Conservation (phyloP, 1,139 yeast genomes). For the Protomyces lactucae-debilis region DNA sequence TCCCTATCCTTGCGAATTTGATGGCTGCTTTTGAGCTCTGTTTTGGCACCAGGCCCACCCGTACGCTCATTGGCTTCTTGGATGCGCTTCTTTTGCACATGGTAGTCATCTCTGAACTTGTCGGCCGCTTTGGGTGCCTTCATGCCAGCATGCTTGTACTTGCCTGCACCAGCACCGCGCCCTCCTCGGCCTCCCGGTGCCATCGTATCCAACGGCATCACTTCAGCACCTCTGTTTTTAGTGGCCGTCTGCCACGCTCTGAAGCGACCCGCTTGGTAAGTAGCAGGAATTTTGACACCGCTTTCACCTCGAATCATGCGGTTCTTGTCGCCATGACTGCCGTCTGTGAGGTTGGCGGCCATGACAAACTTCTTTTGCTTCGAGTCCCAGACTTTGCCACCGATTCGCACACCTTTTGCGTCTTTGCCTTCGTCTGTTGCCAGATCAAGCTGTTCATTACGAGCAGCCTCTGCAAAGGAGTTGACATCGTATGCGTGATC, state of each 20-base stretch:
- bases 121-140: constrained; percentile 88
- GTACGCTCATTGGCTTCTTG: constrained; percentile 67
- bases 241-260: constrained; percentile 51
- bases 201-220: constrained; percentile 36
- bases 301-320: constrained; percentile 91
- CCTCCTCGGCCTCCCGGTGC: constrained; percentile 33
- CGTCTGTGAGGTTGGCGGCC: constrained; percentile 27
- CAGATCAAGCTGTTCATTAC: constrained; percentile 77
- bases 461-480: constrained; percentile 72
- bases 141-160: constrained; percentile 53
- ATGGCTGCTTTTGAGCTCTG: constrained; percentile 64
- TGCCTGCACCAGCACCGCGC: constrained; percentile 41
- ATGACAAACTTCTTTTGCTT: constrained; percentile 49
- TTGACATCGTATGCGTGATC: constrained; percentile 60
- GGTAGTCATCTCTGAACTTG: constrained; percentile 79
- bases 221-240: constrained; percentile 32
- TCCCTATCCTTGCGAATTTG: constrained; percentile 76
- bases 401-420: constrained; percentile 50
- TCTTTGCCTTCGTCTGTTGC: constrained; percentile 59
- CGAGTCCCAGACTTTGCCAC: constrained; percentile 82
- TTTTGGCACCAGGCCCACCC: constrained; percentile 39
- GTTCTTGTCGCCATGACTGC: constrained; percentile 33
- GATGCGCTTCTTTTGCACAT: constrained; percentile 76
- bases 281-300: constrained; percentile 90
- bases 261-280: constrained; percentile 75